These are phyloP conservation scores for Mortierella sp. DNA, from an alignment of 371 early-diverging fungal species.

Conservation along the genomic window DNA sequence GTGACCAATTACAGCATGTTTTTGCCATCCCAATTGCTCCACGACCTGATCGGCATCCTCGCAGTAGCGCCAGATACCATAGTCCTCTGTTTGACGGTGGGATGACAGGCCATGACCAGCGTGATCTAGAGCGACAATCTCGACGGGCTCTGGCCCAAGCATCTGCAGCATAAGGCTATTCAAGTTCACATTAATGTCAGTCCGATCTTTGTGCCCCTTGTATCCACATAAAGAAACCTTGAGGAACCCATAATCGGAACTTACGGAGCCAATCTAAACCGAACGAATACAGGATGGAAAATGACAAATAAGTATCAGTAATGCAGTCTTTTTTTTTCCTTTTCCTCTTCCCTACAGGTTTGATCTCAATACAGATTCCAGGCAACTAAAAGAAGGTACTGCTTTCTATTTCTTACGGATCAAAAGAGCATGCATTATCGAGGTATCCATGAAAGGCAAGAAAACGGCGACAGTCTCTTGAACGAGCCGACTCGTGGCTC, in stretches of 20 bases:
- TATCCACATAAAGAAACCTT: background rate
- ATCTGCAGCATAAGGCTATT: slow-evolving; percentile 31
- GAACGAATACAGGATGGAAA: background rate
- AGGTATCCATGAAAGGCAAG: slow-evolving; percentile 49
- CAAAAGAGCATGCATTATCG: slow-evolving; percentile 50
- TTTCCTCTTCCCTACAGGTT: slow-evolving; percentile 14
- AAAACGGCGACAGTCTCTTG: slow-evolving; percentile 45
- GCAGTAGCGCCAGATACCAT: slow-evolving; percentile 45
- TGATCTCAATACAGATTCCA: background rate
- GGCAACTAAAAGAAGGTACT: background rate
- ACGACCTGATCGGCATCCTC: slow-evolving; percentile 47
- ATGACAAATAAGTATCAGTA: too few species aligned
- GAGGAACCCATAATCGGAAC: background rate
- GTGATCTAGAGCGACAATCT: slow-evolving; percentile 43
- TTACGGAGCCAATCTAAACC: background rate
- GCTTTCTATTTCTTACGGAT: slow-evolving; percentile 19
- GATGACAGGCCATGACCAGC: slow-evolving; percentile 49
- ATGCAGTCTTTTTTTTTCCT: background rate
- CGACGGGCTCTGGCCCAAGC: slow-evolving; percentile 48
- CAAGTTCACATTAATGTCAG: background rate
- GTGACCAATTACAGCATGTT: slow-evolving; percentile 49
- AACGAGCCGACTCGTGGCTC: slow-evolving; percentile 4
- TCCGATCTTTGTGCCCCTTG: background rate
- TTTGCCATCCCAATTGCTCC: slow-evolving; percentile 46
- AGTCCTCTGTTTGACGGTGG: slow-evolving; percentile 43